These are phyloP conservation scores for Paramecium pentaurelia DNA, from an alignment of 73 alveolate species.

Conservation along the genomic window DNA sequence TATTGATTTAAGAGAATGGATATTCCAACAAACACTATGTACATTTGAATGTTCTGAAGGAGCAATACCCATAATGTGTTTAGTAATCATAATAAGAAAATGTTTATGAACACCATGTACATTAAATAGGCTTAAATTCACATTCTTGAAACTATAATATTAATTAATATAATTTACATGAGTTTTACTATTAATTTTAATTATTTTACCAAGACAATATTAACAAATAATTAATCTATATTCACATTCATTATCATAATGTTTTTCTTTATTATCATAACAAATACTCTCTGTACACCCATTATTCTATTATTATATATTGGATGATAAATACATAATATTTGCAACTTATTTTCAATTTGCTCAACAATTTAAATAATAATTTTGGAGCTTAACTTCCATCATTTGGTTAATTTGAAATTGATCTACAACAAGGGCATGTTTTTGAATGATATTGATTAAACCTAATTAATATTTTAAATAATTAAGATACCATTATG, in stretches of 20 bases:
- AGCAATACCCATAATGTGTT: neutral
- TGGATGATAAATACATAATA: neutral
- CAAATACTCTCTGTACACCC: neutral
- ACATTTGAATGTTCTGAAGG: neutral
- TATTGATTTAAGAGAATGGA: neutral
- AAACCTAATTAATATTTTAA: neutral
- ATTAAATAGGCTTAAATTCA: neutral
- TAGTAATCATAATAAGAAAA: neutral
- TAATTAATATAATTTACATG: neutral
- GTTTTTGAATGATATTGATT: neutral
- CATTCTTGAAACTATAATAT: neutral
- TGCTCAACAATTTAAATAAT: neutral
- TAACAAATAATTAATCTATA: neutral
- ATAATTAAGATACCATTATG: neutral
- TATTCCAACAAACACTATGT: neutral
- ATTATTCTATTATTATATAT: neutral
- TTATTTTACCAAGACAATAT: neutral
- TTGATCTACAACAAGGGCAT: slow-evolving; percentile 36
- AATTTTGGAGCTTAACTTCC: neutral
- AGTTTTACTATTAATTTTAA: neutral
- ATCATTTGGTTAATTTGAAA: neutral
- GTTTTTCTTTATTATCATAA: neutral
- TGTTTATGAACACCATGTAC: neutral
- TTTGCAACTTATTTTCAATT: neutral
- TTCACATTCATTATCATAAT: neutral